A percentile compares a stretch with the other conserved stretches of the same genome.
Conservation (phyloP, 495 filamentous ascomycete genomes). For the Lindgomyces ingoldianus region DNA sequence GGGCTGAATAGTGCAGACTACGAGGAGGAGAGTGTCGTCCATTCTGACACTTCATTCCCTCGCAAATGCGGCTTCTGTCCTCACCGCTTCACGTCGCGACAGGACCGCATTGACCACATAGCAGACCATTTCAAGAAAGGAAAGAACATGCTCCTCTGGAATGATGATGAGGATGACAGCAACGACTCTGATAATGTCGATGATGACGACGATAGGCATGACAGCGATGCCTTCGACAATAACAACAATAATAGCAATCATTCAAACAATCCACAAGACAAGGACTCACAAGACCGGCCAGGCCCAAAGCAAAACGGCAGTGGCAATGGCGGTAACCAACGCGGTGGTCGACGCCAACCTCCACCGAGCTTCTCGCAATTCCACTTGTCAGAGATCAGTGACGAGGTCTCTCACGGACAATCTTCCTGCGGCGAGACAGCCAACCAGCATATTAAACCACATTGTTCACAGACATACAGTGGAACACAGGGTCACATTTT, state of each 20-base stretch:
- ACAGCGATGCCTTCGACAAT: conserved; percentile 19
- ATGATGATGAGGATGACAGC: conserved; percentile 25
- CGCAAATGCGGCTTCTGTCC: conserved; percentile 35
- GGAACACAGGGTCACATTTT: neutral
- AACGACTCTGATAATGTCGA: conserved; percentile 13
- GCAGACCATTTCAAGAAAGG: conserved; percentile 38
- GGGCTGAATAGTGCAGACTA: conserved; percentile 20
- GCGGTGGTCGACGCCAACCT: conserved; percentile 1
- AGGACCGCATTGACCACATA: conserved; percentile 37
- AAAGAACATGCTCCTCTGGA: conserved; percentile 35
- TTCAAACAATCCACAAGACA: neutral
- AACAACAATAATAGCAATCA: conserved; percentile 4
- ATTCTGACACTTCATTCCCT: conserved; percentile 30
- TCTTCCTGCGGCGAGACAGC: neutral
- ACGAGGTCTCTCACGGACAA: neutral
- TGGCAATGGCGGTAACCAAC: conserved; percentile 10
- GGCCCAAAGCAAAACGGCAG: conserved; percentile 9
- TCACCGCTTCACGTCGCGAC: conserved; percentile 25
- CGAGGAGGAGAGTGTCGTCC: conserved; percentile 23
- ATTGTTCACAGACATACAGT: too few relatives aligned
- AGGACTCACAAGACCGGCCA: neutral
- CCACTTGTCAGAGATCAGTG: conserved; percentile 2
- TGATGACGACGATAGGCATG: conserved; percentile 17
- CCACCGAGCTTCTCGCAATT: conserved; percentile 8
- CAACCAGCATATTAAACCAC: conserved; percentile 1